These are phyloP conservation scores for Diaporthe citrichinensis DNA, from an alignment of 2,329 filamentous ascomycete species.

Conservation along the genomic window DNA sequence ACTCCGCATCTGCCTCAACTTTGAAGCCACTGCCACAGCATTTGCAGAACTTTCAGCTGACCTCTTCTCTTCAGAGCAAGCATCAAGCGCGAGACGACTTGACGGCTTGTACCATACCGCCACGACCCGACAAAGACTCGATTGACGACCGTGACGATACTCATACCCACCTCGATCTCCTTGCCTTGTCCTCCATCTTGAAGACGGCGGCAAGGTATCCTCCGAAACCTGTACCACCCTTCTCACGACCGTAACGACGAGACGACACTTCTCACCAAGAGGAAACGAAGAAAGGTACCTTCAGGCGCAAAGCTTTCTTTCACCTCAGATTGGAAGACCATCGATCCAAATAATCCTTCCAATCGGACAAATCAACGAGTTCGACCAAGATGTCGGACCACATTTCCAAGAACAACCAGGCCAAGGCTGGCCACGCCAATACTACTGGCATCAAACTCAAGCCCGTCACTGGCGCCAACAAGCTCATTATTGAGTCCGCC, in stretches of 20 bases:
- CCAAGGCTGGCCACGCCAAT: neutral
- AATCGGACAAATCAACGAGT: neutral
- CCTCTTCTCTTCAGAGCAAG: constrained; percentile 18
- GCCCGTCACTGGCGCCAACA: neutral
- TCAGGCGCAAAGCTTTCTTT: constrained; percentile 24
- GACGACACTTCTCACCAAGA: constrained; percentile 11
- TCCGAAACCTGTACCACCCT: neutral
- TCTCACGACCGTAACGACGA: constrained; percentile 30
- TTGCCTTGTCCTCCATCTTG: constrained; percentile 18
- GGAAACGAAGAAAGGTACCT: constrained; percentile 25
- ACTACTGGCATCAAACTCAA: constrained; percentile 24
- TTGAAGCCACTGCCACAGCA: neutral
- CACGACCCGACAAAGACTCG: neutral
- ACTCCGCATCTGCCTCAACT: neutral
- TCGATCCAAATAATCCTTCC: neutral
- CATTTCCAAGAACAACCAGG: constrained; percentile 19
- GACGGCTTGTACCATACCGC: constrained; percentile 7
- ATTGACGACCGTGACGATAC: constrained; percentile 10
- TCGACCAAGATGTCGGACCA: constrained; percentile 21
- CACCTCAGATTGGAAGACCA: neutral
- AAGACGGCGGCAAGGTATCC: constrained; percentile 14
- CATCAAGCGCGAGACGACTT: constrained; percentile 2
- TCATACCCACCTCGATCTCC: neutral
- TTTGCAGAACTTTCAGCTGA: neutral
- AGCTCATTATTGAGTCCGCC: neutral